Conservation (phyloP, 2,329 filamentous ascomycete genomes). For the Tolypocladium inflatum region DNA sequence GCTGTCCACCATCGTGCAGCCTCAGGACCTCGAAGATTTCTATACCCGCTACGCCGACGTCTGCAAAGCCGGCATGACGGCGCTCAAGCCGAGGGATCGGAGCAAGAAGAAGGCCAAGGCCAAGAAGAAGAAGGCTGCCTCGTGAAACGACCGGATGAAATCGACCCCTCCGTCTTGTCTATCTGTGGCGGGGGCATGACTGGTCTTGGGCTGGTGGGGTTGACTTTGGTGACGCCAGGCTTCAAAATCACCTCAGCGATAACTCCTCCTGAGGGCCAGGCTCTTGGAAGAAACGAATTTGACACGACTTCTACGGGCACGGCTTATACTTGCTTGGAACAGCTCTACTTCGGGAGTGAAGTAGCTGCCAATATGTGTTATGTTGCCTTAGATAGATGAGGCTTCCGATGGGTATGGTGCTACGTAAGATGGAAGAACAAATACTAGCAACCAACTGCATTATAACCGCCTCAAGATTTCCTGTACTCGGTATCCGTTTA, state of each 20-base stretch:
- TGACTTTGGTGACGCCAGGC: neutral
- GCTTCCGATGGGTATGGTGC: neutral
- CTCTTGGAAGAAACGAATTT: neutral
- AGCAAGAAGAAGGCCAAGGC: constrained; percentile 78
- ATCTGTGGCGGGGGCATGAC: neutral
- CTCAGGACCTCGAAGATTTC: constrained; percentile 68
- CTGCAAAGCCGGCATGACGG: constrained; percentile 81
- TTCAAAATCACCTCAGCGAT: neutral
- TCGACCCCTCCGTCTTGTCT: neutral
- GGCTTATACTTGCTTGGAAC: no score
- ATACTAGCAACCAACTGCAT: neutral
- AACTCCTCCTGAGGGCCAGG: neutral
- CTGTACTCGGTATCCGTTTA: neutral
- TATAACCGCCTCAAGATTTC: neutral
- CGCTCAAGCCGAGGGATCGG: constrained; percentile 85
- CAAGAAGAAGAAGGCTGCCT: constrained; percentile 53
- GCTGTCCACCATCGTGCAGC: constrained; percentile 72
- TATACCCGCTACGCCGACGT: constrained; percentile 80
- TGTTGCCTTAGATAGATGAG: neutral
- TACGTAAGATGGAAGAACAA: no score
- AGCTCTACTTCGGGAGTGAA: neutral
- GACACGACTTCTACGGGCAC: neutral
- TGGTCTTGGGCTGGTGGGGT: neutral
- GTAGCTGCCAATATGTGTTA: neutral
- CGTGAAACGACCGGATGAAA: constrained; percentile 2